Conservation (phyloP, 768 basidiomycete genomes). For the Pleurotus salmoneostramineus region DNA sequence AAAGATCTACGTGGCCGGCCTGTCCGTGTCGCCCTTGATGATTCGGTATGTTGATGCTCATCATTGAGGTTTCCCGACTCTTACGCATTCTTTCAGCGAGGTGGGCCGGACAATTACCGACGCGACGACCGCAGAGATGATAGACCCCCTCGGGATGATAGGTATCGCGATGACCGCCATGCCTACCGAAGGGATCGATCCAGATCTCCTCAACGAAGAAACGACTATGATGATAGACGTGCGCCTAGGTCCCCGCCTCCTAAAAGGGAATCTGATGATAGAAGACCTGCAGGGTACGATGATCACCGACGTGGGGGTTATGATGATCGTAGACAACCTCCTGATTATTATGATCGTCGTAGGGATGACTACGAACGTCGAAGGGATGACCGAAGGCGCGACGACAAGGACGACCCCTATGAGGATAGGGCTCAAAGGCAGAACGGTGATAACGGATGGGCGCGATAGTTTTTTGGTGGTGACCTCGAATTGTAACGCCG, state of each 20-base stretch:
- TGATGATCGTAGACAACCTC: constrained; percentile 82
- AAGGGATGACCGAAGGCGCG: constrained; percentile 76
- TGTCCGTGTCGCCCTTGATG: constrained; percentile 68
- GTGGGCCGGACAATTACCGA: constrained; percentile 69
- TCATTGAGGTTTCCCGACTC: too few species aligned
- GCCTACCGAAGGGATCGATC: constrained; percentile 78
- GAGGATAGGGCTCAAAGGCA: constrained; percentile 74
- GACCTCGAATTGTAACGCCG: constrained; percentile 16
- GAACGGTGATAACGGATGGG: constrained; percentile 78
- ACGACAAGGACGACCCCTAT: constrained; percentile 79
- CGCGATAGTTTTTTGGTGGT: constrained; percentile 52
- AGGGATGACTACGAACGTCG: constrained; percentile 71
- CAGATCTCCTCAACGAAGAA: constrained; percentile 66
- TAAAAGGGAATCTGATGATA: constrained; percentile 79
- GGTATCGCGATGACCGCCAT: constrained; percentile 46
- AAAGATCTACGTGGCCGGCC: constrained; percentile 83
- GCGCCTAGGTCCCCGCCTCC: constrained; percentile 74
- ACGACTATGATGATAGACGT: constrained; percentile 73
- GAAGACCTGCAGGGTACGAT: constrained; percentile 91
- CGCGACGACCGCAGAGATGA: constrained; percentile 71
- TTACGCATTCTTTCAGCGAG: constrained; percentile 38
- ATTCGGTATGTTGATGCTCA: constrained; percentile 58
- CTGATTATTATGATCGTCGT: constrained; percentile 85
- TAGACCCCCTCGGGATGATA: constrained; percentile 49
- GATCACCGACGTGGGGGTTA: constrained; percentile 80